Evolutionary conservation across 2,329 filamentous ascomycete species (phyloP).

Genomic region (Dactylonectria macrodidyma): DNA sequence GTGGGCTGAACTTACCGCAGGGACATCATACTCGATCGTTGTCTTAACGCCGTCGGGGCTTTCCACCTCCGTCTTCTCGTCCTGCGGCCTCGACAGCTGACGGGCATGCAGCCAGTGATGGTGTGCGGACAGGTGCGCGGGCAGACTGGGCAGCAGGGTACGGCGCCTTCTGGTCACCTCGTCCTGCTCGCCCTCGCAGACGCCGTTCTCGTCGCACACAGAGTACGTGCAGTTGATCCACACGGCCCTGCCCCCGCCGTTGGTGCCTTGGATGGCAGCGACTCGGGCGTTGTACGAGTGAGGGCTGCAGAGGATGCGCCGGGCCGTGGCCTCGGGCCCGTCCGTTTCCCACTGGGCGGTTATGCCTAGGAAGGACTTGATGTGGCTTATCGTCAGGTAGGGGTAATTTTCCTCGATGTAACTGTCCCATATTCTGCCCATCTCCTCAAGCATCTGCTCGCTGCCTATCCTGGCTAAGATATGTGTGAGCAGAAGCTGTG

Average conservation of each 20-base stretch:
- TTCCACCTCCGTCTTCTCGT: not conserved
- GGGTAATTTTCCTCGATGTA: constrained; percentile 4
- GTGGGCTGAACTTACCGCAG: constrained; percentile 1
- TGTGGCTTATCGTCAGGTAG: constrained; percentile 10
- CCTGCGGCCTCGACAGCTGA: not conserved
- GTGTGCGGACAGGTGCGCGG: constrained; percentile 6
- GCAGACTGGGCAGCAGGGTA: constrained; percentile 3
- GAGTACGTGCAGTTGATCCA: constrained; percentile 7
- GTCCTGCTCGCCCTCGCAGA: not conserved
- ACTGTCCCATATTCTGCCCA: constrained; percentile 12
- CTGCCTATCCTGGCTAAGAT: constrained; percentile 14
- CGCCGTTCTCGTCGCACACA: not conserved
- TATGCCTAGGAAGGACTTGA: constrained; percentile 10
- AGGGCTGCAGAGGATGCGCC: constrained; percentile 11
- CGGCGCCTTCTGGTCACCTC: constrained; percentile 1
- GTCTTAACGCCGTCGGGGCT: not conserved
- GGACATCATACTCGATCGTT: not conserved
- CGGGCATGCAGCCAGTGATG: constrained; percentile 7
- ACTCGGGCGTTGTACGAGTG: constrained; percentile 9
- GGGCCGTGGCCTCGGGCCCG: not conserved
- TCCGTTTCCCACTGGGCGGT: constrained; percentile 11
- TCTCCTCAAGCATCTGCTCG: constrained; percentile 14
- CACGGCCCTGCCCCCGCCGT: constrained; percentile 1
- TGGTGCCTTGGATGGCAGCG: constrained; percentile 4
- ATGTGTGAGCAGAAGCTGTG: constrained; percentile 10